Conservation (phyloP, 1,284 basidiomycete genomes). For the Cryptococcus deneoformans region DNA sequence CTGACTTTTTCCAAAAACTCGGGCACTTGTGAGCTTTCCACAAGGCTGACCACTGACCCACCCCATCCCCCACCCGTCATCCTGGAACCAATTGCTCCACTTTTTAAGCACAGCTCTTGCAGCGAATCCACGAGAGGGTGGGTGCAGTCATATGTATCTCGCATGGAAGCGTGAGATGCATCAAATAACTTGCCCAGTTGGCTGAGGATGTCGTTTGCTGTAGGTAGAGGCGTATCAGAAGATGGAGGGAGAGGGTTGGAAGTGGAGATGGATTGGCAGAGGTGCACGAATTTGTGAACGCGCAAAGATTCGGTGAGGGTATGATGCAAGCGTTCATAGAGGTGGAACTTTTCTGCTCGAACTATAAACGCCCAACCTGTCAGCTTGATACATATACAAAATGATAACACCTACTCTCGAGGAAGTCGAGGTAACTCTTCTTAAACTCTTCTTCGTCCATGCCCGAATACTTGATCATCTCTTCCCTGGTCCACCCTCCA, state of each 20-base stretch:
- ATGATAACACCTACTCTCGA: slow-evolving; percentile 58
- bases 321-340: slow-evolving; percentile 74
- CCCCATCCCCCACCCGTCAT: slow-evolving; percentile 72
- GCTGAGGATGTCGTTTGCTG: not conserved
- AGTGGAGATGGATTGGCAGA: slow-evolving; percentile 54
- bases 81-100: slow-evolving; percentile 69
- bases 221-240: no score
- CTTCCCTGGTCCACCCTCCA: slow-evolving; percentile 53
- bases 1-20: slow-evolving; percentile 65
- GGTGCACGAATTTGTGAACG: slow-evolving; percentile 67
- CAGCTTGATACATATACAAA: no score
- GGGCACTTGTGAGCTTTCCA: slow-evolving; percentile 64
- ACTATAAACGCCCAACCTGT: slow-evolving; percentile 51
- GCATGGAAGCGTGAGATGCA: slow-evolving; percentile 68
- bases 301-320: slow-evolving; percentile 73
- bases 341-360: slow-evolving; percentile 70
- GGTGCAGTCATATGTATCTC: slow-evolving; percentile 69
- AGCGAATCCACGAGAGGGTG: slow-evolving; percentile 73
- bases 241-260: not conserved
- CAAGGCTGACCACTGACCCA: slow-evolving; percentile 79
- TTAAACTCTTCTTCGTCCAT: slow-evolving; percentile 59
- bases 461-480: slow-evolving; percentile 67
- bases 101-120: slow-evolving; percentile 56
- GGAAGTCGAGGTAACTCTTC: slow-evolving; percentile 68
- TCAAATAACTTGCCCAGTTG: slow-evolving; percentile 71